These are phyloP conservation scores for Colletotrichum lini DNA, from an alignment of 2,329 filamentous ascomycete genomes.

Conservation along the genomic window DNA sequence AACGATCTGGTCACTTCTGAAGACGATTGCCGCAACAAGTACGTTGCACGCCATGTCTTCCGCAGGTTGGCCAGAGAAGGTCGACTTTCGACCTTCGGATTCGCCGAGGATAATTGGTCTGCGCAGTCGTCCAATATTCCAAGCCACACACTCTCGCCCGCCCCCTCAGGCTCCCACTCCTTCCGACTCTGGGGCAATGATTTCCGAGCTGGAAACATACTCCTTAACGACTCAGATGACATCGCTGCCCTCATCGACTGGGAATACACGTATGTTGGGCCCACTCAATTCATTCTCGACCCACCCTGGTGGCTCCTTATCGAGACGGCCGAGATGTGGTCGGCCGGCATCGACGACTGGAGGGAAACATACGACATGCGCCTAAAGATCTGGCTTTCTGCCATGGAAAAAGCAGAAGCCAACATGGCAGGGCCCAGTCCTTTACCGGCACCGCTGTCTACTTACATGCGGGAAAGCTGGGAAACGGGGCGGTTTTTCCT, in stretches of 20 bases:
- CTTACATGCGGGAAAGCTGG: constrained; percentile 56
- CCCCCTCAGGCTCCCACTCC: not conserved
- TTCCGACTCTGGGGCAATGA: constrained; percentile 53
- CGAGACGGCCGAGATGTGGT: constrained; percentile 51
- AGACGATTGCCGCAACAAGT: constrained; percentile 53
- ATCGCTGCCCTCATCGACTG: constrained; percentile 49
- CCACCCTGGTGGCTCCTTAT: constrained; percentile 59
- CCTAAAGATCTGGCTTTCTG: constrained; percentile 51
- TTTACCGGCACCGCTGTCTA: constrained; percentile 45
- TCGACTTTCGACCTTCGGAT: constrained; percentile 20
- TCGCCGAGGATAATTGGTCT: constrained; percentile 24
- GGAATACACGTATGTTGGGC: constrained; percentile 23
- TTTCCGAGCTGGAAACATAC: constrained; percentile 51
- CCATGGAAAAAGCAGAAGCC: constrained; percentile 51
- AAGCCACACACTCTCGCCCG: too few relatives aligned
- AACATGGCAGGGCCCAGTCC: not conserved
- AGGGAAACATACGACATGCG: constrained; percentile 50
- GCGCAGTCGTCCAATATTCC: not conserved
- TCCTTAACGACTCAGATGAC: constrained; percentile 46
- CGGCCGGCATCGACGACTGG: constrained; percentile 50
- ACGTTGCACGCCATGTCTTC: constrained; percentile 47
- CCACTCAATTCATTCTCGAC: constrained; percentile 48
- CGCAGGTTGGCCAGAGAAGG: constrained; percentile 17
- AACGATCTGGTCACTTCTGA: constrained; percentile 52
- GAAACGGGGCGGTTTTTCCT: constrained; percentile 51